Evolutionary conservation across 192 early-diverging fungal genomes (phyloP), one percentile per base, ranked within the genome.

Genomic region (Coemansia sp.): DNA sequence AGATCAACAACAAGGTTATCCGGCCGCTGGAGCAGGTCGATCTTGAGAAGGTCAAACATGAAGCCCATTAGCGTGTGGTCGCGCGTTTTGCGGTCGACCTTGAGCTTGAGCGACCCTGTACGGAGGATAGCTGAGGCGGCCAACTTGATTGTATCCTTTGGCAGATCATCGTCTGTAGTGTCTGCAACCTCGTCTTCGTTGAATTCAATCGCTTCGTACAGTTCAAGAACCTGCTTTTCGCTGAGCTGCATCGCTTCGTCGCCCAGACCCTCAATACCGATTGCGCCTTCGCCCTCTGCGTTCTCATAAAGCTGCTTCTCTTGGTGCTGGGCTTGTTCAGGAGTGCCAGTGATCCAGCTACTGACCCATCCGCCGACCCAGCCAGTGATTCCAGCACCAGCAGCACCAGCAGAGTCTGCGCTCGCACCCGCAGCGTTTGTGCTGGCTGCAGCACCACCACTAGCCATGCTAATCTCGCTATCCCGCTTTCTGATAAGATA

Each of bases 121-220:
- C 87, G 85, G 22, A 97, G 83, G 23, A 83, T 73, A 17, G 89
- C 92, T 10, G 85, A 81, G 0, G 89, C 74, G 0, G 84, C 75
- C 48, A 89, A 74, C 35, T 88, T 79, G 23, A 89, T 84, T 4
- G 88, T 87, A 52, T 88, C 85, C 19, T 63, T 42, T 34, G 75
- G 81, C 42, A 76, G 58, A 41, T 79, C 73, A 23, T 79, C 81
- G n/a, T 73, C 70, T 22, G 50, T 25, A 2, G 59, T 69, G 10
- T 68, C 81, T 3, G 80, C 71, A 8, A 88, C 64, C 0, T 88
- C 85, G 0, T 88, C 84, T 59, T 94, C 93, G 69, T 98, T 91
- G 72, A 90, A 98, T 57, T 98, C 95, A 59, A 98, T 98, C 9
- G 92, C 92, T 34, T 96, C 89, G 82, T 93, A 95, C 14, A 98